A percentile compares a stretch with the other conserved stretches of the same genome.
Evolutionary conservation across 768 basidiomycete species (phyloP).

Genomic region (Brasilioporus rufonigricans): DNA sequence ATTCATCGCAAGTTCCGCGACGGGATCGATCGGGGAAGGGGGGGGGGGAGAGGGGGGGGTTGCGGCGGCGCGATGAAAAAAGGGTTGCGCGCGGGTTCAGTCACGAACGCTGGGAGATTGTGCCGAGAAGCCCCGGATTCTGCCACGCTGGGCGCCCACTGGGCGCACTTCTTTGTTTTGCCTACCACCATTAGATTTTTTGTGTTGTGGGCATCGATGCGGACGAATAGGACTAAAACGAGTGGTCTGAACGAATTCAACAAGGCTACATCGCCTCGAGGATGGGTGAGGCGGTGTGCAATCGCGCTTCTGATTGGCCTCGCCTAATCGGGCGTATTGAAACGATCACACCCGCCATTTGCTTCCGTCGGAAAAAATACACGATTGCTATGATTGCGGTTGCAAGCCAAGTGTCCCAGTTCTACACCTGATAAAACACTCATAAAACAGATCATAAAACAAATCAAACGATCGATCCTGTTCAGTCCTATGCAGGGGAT

Average conservation of each 20-base stretch:
- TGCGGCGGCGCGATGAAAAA: constrained; percentile 17
- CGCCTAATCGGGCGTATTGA: background rate
- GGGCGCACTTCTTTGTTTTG: constrained; percentile 5
- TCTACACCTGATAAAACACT: background rate
- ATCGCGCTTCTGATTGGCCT: constrained; percentile 25
- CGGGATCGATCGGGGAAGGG: background rate
- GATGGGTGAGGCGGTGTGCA: constrained; percentile 30
- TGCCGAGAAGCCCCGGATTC: constrained; percentile 32
- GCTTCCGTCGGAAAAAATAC: constrained; percentile 8
- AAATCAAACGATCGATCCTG: background rate
- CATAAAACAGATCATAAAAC: background rate
- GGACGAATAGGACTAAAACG: background rate
- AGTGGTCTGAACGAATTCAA: constrained; percentile 1
- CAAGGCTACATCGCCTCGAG: constrained; percentile 18
- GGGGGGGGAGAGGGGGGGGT: background rate
- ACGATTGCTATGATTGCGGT: no score
- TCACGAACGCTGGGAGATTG: constrained; percentile 15
- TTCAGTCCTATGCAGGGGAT: background rate
- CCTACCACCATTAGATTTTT: background rate
- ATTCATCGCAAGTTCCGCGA: no score
- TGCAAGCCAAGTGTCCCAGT: constrained; percentile 1
- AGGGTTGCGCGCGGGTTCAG: constrained; percentile 9
- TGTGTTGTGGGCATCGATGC: constrained; percentile 2
- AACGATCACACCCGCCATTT: no score
- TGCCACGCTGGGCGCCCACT: constrained; percentile 34